These are phyloP conservation scores for Lindgomyces ingoldianus DNA, from an alignment of 495 filamentous ascomycete species.

Conservation along the genomic window DNA sequence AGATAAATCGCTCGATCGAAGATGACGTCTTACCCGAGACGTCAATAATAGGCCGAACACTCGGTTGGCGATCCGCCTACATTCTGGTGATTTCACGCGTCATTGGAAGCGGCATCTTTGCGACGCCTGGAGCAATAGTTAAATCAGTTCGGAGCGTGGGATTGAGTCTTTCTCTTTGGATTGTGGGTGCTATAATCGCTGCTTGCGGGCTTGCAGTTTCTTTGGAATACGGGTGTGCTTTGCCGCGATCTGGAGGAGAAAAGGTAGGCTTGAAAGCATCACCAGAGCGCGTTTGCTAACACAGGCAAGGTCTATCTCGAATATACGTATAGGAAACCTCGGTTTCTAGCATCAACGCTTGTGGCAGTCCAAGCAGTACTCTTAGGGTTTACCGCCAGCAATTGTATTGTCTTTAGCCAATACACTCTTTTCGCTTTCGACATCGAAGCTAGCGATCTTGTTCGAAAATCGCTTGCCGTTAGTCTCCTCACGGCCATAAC, in stretches of 20 bases:
- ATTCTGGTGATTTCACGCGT: slow-evolving; percentile 76
- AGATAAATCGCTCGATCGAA: slow-evolving; percentile 47
- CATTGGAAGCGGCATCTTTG: slow-evolving; percentile 75
- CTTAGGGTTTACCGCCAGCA: slow-evolving; percentile 63
- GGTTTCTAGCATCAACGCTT: slow-evolving; percentile 68
- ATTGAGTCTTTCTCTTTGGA: slow-evolving; percentile 63
- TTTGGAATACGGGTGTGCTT: slow-evolving; percentile 72
- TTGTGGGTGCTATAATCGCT: slow-evolving; percentile 61
- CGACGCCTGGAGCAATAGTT: slow-evolving; percentile 69
- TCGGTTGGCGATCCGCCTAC: slow-evolving; percentile 69
- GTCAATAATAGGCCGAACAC: slow-evolving; percentile 61
- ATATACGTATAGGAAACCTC: slow-evolving; percentile 68
- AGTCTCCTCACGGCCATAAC: slow-evolving; percentile 38
- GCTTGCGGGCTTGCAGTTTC: slow-evolving; percentile 61
- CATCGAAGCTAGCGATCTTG: slow-evolving; percentile 23
- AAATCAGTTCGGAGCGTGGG: slow-evolving; percentile 68
- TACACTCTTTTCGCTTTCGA: slow-evolving; percentile 40
- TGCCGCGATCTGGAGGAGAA: slow-evolving; percentile 67
- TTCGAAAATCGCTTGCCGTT: slow-evolving; percentile 32
- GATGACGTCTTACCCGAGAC: slow-evolving; percentile 65
- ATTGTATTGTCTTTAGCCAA: slow-evolving; percentile 41
- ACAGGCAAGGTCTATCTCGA: slow-evolving; percentile 64
- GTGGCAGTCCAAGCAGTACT: slow-evolving; percentile 68
- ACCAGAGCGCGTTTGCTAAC: background rate
- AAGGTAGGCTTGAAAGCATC: slow-evolving; percentile 47